These are phyloP conservation scores for Aureobasidium pullulans DNA, from an alignment of 2,329 filamentous ascomycete genomes.

Conservation along the genomic window DNA sequence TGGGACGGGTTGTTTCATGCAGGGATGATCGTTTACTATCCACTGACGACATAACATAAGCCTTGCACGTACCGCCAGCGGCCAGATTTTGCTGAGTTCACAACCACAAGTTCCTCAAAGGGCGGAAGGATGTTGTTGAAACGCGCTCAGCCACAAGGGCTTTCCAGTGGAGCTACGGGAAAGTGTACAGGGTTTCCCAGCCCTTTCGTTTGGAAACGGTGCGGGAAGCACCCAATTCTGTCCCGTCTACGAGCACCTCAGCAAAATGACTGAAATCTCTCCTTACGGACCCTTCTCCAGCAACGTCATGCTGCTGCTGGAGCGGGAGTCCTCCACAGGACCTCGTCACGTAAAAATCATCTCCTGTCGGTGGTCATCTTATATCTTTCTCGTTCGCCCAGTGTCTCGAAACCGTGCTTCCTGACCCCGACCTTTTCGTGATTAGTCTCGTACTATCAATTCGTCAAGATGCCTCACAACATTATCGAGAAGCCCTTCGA, in stretches of 20 bases:
- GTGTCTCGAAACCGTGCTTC: background rate
- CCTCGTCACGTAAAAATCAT: background rate
- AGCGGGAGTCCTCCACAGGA: background rate
- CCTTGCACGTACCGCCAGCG: background rate
- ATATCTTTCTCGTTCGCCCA: background rate
- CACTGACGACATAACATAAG: background rate
- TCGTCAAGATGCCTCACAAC: background rate
- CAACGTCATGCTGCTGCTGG: conserved; percentile 4
- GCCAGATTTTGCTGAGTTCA: background rate
- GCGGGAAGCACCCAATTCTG: background rate
- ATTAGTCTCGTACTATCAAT: too few species aligned
- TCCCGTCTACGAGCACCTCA: background rate
- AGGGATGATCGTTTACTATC: background rate
- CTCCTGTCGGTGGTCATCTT: background rate
- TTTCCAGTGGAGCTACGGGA: background rate
- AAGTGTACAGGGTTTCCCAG: background rate
- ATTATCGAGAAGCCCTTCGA: conserved; percentile 10
- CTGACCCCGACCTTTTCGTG: background rate
- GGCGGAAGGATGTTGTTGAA: background rate
- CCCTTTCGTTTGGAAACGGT: background rate
- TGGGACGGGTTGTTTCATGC: background rate
- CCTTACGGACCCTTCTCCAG: background rate
- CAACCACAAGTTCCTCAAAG: background rate
- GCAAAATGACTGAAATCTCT: background rate
- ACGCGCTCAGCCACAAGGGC: background rate